Percentiles rank a stretch among this genome's conserved stretches.
Evolutionary conservation across 257 asterid species (phyloP).

Genomic region (Nicotiana tabacum): DNA sequence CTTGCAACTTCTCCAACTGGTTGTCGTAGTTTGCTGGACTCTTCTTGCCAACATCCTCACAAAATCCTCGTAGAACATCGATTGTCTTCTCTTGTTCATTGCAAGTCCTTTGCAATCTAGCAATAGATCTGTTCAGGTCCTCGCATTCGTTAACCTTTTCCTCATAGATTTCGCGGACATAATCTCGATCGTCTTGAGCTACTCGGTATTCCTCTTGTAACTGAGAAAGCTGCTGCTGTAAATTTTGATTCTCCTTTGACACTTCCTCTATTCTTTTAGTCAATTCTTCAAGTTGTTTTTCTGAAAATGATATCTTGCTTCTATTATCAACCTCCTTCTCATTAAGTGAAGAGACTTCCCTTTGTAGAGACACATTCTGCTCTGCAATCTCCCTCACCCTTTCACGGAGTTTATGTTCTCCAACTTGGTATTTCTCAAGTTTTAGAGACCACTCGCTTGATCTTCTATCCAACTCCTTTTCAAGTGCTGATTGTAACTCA

Average conservation of each 20-base stretch:
- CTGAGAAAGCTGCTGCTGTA: conserved; percentile 53
- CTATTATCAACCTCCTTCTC: conserved; percentile 58
- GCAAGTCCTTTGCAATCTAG: conserved; percentile 77
- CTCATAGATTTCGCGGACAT: conserved; percentile 56
- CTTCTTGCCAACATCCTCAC: conserved; percentile 73
- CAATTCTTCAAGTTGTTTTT: conserved; percentile 56
- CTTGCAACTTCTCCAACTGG: conserved; percentile 55
- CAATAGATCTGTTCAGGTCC: conserved; percentile 73
- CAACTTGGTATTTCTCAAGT: conserved; percentile 78
- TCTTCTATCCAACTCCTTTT: conserved; percentile 89
- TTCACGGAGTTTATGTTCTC: conserved; percentile 93
- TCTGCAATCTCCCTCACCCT: conserved; percentile 94
- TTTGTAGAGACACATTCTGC: conserved; percentile 88
- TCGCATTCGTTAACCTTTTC: conserved; percentile 77
- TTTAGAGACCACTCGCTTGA: conserved; percentile 83
- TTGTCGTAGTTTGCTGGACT: conserved; percentile 41
- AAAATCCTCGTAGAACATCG: conserved; percentile 69
- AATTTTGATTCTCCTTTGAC: conserved; percentile 45
- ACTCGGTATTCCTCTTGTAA: conserved; percentile 53
- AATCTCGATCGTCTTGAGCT: conserved; percentile 69
- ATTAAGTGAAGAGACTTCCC: conserved; percentile 66
- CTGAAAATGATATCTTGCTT: conserved; percentile 41
- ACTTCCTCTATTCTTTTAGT: conserved; percentile 45
- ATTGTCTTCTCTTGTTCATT: conserved; percentile 89
- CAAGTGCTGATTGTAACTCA: conserved; percentile 73